Evolutionary conservation across 306 rosid genomes (phyloP), one percentile per base, ranked within the genome.

Genomic region (Biancaea sappan): DNA sequence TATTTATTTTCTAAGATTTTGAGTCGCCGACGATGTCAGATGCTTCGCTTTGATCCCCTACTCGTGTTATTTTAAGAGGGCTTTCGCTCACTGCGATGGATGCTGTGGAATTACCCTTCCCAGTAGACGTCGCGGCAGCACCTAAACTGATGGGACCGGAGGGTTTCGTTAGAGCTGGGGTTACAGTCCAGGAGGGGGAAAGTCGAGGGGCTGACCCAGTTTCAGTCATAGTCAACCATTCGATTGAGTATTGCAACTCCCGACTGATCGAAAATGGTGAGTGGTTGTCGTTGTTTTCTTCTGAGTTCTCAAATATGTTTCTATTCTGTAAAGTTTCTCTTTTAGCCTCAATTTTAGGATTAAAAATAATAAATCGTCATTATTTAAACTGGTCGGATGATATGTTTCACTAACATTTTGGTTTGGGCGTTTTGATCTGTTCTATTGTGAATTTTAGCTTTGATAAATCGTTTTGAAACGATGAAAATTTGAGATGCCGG

Each of bases 121-220:
- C 90, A 4, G 79, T 82, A 51, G 88, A 80, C 31, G 83, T 86
- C 16, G 77, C 82, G 6, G 18, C 85, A n/a, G 64, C 82, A 58
- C 79, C 81, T 2, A 89, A 86, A 74, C 79, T 91, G 72, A 82
- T 87, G 83, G 96, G 90, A 71, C 78, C 96, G 43, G 92, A 82
- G 77, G 75, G 82, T 46, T 83, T 86, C 37, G 73, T 46, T 8
- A 75, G 84, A 79, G 68, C 84, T 80, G 88, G 85, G 65, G 81
- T 65, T 52, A 24, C 83, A 24, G 80, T 80, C 50, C 79, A 80
- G 77, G 87, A 85, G 68, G 82, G 79, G 14, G 88, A 87, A 75
- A 75, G 74, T 54, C 81, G 84, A 46, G 77, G 76, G 8, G 57
- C 77, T 6, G 88, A 76, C 60, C 77, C 65, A 16, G 74, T 75